phyloP scores from a whole-genome alignment of 2,329 filamentous ascomycete species.

The Hysterium pulicare region DNA sequence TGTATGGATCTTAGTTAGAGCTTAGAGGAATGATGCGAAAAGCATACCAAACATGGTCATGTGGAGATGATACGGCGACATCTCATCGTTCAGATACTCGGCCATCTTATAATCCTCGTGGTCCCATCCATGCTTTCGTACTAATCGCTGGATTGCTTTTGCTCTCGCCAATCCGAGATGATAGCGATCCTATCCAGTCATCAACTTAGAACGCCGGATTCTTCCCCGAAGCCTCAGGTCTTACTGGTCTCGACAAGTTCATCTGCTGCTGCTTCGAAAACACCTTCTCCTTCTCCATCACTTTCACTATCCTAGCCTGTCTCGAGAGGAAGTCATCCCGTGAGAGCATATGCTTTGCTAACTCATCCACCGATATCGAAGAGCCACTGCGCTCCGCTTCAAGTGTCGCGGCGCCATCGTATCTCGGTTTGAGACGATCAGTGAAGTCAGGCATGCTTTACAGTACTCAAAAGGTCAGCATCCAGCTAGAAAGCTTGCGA shows the following conservation, averaged over 20 bases:
- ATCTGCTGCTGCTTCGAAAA: conserved; percentile 50
- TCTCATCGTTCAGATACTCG: conserved; percentile 53
- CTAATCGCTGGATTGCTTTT: conserved; percentile 48
- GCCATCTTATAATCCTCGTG: conserved; percentile 51
- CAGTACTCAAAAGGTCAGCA: too few species aligned
- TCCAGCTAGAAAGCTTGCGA: too few species aligned
- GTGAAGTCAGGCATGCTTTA: conserved; percentile 48
- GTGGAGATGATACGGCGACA: conserved; percentile 52
- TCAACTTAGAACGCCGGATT: not conserved
- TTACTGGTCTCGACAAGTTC: conserved; percentile 47
- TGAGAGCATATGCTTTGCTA: conserved; percentile 47
- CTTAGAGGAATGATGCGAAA: conserved; percentile 2
- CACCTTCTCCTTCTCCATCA: conserved; percentile 47
- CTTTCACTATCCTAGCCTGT: conserved; percentile 45
- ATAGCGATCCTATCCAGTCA: conserved; percentile 41
- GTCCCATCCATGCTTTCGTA: conserved; percentile 47
- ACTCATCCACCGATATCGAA: conserved; percentile 41
- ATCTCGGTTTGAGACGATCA: conserved; percentile 46
- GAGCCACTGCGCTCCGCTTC: conserved; percentile 46
- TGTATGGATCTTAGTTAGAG: conserved; percentile 17
- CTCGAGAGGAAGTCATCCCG: conserved; percentile 48
- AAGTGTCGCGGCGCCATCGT: conserved; percentile 46
- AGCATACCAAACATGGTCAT: conserved; percentile 48
- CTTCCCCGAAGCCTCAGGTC: not conserved
- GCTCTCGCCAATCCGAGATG: conserved; percentile 52